Conservation (phyloP, 768 basidiomycete genomes). For the Collybiopsis luxurians region DNA sequence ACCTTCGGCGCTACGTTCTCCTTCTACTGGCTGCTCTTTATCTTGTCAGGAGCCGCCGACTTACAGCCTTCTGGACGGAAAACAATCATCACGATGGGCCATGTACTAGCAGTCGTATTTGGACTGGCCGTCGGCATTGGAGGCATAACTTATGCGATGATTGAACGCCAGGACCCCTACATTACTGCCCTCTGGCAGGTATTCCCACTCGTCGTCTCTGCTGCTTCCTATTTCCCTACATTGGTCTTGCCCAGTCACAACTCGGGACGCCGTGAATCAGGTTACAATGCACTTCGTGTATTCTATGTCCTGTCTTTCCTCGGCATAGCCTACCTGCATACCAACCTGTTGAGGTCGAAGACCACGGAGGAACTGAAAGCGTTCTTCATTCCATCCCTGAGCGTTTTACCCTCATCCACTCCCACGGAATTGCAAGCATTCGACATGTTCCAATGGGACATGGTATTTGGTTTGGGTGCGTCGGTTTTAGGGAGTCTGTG, state of each 20-base stretch:
- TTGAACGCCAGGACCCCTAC: constrained; percentile 9
- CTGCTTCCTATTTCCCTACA: constrained; percentile 14
- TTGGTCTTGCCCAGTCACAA: constrained; percentile 16
- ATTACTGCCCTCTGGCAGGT: constrained; percentile 24
- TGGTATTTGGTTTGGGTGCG: constrained; percentile 14
- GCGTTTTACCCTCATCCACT: background rate
- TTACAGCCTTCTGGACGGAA: background rate
- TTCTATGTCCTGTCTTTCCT: constrained; percentile 16
- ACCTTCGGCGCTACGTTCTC: constrained; percentile 19
- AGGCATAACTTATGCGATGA: constrained; percentile 21
- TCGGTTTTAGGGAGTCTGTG: constrained; percentile 18
- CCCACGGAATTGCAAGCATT: constrained; percentile 12
- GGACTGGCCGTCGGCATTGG: constrained; percentile 19
- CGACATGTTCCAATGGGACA: constrained; percentile 25
- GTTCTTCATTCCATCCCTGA: constrained; percentile 15
- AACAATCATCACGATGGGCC: constrained; percentile 18
- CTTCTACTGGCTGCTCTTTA: constrained; percentile 18
- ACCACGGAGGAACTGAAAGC: constrained; percentile 10
- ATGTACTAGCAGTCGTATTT: constrained; percentile 23
- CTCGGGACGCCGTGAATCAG: constrained; percentile 19
- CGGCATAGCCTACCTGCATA: constrained; percentile 13
- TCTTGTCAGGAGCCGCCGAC: constrained; percentile 11
- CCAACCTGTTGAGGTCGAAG: constrained; percentile 16
- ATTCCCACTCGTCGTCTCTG: constrained; percentile 19
- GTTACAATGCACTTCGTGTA: constrained; percentile 14